These are phyloP conservation scores for Sanghuangporus baumii DNA, from an alignment of 1,284 basidiomycete genomes.

Conservation along the genomic window DNA sequence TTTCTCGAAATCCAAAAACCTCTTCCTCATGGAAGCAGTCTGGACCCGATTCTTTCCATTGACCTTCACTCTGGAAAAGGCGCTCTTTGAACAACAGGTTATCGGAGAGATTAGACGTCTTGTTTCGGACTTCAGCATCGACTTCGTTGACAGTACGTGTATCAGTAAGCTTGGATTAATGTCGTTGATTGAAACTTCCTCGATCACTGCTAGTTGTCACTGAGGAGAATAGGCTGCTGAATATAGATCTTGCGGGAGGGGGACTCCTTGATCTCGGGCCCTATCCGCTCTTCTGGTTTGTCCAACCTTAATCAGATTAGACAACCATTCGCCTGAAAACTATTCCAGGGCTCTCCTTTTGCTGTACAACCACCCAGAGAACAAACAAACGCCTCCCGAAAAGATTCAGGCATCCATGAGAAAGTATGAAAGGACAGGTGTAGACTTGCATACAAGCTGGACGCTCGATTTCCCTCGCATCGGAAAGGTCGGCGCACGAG, in stretches of 20 bases:
- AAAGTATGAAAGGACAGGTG: slow-evolving; percentile 13
- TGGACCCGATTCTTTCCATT: slow-evolving; percentile 26
- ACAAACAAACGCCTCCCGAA: slow-evolving; percentile 17
- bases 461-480: slow-evolving; percentile 17
- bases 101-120: slow-evolving; percentile 22
- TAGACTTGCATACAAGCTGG: slow-evolving; percentile 17
- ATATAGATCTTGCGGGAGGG: slow-evolving; percentile 41
- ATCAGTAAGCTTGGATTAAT: background rate
- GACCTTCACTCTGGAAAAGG: slow-evolving; percentile 16
- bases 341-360: slow-evolving; percentile 32
- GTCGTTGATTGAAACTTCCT: background rate
- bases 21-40: slow-evolving; percentile 40
- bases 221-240: slow-evolving; percentile 32
- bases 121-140: slow-evolving; percentile 21
- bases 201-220: background rate
- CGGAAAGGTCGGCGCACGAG: slow-evolving; percentile 11
- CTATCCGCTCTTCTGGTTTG: slow-evolving; percentile 35
- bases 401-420: slow-evolving; percentile 18
- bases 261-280: slow-evolving; percentile 38
- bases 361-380: slow-evolving; percentile 31
- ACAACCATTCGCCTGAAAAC: slow-evolving; percentile 26
- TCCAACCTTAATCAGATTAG: slow-evolving; percentile 29
- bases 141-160: slow-evolving; percentile 16
- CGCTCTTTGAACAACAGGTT: slow-evolving; percentile 19
- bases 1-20: slow-evolving; percentile 35